phyloP scores from a whole-genome alignment of 148 eudicot species.

The Vaccinium corymbosum region DNA sequence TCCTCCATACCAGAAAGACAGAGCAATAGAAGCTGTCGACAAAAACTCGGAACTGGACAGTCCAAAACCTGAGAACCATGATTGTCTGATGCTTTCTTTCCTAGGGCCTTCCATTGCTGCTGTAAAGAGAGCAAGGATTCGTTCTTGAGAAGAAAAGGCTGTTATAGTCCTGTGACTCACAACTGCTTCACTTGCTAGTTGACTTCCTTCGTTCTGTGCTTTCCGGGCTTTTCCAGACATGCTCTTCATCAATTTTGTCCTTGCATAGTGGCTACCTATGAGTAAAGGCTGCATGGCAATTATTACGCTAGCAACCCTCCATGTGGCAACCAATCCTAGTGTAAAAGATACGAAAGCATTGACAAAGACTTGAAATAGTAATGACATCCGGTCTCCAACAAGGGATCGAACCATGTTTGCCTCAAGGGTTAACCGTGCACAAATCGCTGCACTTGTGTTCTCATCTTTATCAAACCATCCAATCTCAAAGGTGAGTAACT shows the following conservation, averaged over 20 bases:
- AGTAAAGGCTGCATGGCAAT: slow-evolving; percentile 29
- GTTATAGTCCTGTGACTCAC: slow-evolving; percentile 31
- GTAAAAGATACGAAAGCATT: slow-evolving; percentile 18
- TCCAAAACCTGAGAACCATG: slow-evolving; percentile 34
- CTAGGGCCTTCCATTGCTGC: slow-evolving; percentile 25
- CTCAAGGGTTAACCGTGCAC: slow-evolving; percentile 26
- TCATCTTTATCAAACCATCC: slow-evolving; percentile 36
- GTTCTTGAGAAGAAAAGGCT: slow-evolving; percentile 24
- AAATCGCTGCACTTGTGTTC: slow-evolving; percentile 32
- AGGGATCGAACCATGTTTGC: slow-evolving; percentile 30
- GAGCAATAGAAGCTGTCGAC: slow-evolving; percentile 18
- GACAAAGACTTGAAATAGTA: slow-evolving; percentile 25
- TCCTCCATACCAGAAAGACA: slow-evolving; percentile 40
- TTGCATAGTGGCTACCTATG: slow-evolving; percentile 22
- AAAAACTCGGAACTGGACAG: slow-evolving; percentile 20
- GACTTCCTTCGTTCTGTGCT: slow-evolving; percentile 31
- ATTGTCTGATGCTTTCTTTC: slow-evolving; percentile 27
- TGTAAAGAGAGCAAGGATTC: slow-evolving; percentile 22
- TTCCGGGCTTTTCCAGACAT: slow-evolving; percentile 22
- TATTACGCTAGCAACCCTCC: slow-evolving; percentile 29
- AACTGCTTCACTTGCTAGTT: slow-evolving; percentile 37
- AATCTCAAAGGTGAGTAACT: slow-evolving; percentile 32
- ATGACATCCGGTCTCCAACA: slow-evolving; percentile 33
- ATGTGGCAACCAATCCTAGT: slow-evolving; percentile 17
- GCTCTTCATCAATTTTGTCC: slow-evolving; percentile 18